Evolutionary conservation across 495 filamentous ascomycete genomes (phyloP), one percentile per base, ranked within the genome.

Genomic region (Podospora appendiculata): DNA sequence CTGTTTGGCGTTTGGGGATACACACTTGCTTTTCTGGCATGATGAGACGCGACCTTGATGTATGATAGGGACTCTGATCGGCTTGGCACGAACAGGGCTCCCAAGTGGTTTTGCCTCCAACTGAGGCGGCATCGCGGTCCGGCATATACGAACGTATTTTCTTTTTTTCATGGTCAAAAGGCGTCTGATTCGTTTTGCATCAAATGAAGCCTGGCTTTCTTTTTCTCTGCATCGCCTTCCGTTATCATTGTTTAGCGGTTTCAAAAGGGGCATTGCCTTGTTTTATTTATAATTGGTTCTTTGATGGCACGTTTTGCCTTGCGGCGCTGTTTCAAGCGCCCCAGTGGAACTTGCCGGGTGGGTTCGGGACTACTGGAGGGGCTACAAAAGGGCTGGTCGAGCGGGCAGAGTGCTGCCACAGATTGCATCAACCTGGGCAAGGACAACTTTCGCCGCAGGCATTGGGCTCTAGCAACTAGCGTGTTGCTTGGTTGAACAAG

Each of bases 1-100:
- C 40, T 47, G 56, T 49, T 52, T 12, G 60, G 57, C 57, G 55
- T 58, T 56, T 13, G 8, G 35, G 49, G 19, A 11, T 12, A 38
- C 13, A 16, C 13, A 3, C 6, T 14, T 43, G 46, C 11, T 19
- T 48, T 47, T 38, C 41, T 34, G 41, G 43, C 52, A 58, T 58
- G 56, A 52, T 44, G 40, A 55, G 33, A 46, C 33, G 33, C 34
- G 10, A 18, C 11, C 43, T 41, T 25, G 47, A 46, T 51, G 17
- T 56, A 56, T 47, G 53, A 47, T 51, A 36, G 25, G 42, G 48
- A 32, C 53, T 40, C 38, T n/a, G 47, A 13, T 14, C 10, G 33
- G 41, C 32, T 14, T 50, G 36, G 18, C 45, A 48, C 14, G 17
- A 45, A 16, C 38, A 18, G 25, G 19, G 9, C 7, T n/a, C 25